phyloP scores from a whole-genome alignment of 2,329 filamentous ascomycete species.

The Sclerotinia spermophila region DNA sequence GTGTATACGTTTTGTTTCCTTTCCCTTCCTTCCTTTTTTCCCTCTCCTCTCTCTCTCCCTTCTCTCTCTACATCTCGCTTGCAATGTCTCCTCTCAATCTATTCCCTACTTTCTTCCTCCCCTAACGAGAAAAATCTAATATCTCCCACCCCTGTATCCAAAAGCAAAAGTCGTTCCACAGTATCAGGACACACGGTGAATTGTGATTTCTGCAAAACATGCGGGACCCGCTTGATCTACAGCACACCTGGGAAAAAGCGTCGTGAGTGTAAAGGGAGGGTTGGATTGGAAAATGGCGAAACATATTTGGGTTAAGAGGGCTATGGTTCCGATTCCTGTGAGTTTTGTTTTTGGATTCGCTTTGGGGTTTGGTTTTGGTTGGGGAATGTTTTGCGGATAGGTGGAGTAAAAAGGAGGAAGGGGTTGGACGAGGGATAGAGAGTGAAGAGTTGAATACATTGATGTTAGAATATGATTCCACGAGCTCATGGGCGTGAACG shows the following conservation, averaged over 20 bases:
- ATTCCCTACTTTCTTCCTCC: neutral
- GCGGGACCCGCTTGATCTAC: slow-evolving; percentile 64
- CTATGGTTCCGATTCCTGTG: slow-evolving; percentile 60
- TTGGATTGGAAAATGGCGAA: slow-evolving; percentile 58
- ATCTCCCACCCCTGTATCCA: too few species aligned
- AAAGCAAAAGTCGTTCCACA: slow-evolving; percentile 55
- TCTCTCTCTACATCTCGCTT: too few species aligned
- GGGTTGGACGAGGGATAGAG: neutral
- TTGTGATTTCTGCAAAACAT: slow-evolving; percentile 64
- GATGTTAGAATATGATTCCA: neutral
- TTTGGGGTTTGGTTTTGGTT: neutral
- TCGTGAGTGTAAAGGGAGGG: slow-evolving; percentile 64
- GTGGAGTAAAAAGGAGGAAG: neutral
- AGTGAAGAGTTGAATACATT: neutral
- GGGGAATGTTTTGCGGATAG: neutral
- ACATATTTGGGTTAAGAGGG: slow-evolving; percentile 47
- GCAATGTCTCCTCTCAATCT: too few species aligned
- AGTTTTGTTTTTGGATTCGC: neutral
- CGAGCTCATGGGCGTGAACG: neutral
- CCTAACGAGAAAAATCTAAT: neutral
- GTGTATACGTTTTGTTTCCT: slow-evolving; percentile 7
- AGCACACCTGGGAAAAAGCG: slow-evolving; percentile 55
- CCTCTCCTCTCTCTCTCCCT: neutral
- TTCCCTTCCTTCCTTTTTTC: neutral
- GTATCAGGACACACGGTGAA: slow-evolving; percentile 54